A percentile compares a stretch with the other conserved stretches of the same genome.
These are phyloP conservation scores for Pseudogymnoascus sp. DNA, from an alignment of 2,329 filamentous ascomycete genomes.

Conservation along the genomic window DNA sequence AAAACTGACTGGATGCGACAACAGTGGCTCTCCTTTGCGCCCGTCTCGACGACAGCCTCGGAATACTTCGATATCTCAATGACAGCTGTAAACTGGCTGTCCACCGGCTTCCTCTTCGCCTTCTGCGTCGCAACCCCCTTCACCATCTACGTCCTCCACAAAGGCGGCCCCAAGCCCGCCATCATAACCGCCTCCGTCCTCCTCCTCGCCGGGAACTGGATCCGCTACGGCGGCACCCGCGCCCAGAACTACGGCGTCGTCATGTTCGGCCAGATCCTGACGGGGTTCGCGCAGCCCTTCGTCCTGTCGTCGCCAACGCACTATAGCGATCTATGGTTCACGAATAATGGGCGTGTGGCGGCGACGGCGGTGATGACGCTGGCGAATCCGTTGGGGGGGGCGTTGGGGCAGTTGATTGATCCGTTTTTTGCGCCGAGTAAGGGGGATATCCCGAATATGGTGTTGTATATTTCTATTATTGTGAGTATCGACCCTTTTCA, in stretches of 20 bases:
- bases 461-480: slow-evolving; percentile 78
- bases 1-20: not conserved
- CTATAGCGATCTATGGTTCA: slow-evolving; percentile 95
- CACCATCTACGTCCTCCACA: slow-evolving; percentile 70
- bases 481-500: slow-evolving; percentile 46
- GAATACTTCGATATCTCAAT: slow-evolving; percentile 68
- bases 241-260: slow-evolving; percentile 59
- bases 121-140: slow-evolving; percentile 67
- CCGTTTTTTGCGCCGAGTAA: slow-evolving; percentile 61
- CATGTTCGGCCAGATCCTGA: slow-evolving; percentile 87
- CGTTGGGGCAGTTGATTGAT: slow-evolving; percentile 77
- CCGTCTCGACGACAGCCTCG: slow-evolving; percentile 67
- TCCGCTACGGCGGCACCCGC: slow-evolving; percentile 67
- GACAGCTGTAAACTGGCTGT: slow-evolving; percentile 84
- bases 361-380: slow-evolving; percentile 80
- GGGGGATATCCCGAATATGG: slow-evolving; percentile 65
- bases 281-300: slow-evolving; percentile 85
- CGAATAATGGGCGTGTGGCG: slow-evolving; percentile 69
- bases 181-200: slow-evolving; percentile 67
- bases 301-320: slow-evolving; percentile 81
- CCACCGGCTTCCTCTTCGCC: slow-evolving; percentile 77
- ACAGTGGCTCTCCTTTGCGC: slow-evolving; percentile 87
- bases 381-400: slow-evolving; percentile 84
- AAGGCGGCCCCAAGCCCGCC: slow-evolving; percentile 64
- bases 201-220: slow-evolving; percentile 79